Conservation (phyloP, 768 basidiomycete genomes). For the Piloderma croceum region DNA sequence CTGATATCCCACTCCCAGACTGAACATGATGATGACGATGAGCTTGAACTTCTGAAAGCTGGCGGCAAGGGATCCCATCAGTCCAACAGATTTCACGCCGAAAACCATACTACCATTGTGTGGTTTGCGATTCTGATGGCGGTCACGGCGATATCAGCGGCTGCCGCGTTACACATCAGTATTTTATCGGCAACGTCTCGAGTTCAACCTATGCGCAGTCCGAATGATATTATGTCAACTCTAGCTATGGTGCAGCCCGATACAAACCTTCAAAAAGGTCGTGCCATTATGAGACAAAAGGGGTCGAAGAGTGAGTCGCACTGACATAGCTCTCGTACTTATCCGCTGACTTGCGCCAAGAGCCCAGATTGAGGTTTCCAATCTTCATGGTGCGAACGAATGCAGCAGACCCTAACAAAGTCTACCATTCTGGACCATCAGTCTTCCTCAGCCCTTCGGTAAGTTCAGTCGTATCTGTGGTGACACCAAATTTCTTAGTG, state of each 20-base stretch:
- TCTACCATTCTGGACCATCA: constrained; percentile 7
- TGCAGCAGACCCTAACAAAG: constrained; percentile 6
- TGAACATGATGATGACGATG: constrained; percentile 4
- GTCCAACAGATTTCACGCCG: no score
- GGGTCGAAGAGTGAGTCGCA: constrained; percentile 8
- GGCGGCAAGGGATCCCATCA: no score
- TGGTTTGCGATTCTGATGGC: constrained; percentile 5
- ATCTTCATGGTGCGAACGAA: constrained; percentile 7
- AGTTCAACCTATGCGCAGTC: not conserved
- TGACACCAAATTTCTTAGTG: not conserved
- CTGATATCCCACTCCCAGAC: constrained; percentile 1
- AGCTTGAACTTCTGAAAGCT: not conserved
- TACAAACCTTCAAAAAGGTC: constrained; percentile 11
- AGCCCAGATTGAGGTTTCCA: constrained; percentile 12
- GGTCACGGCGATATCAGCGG: constrained; percentile 6
- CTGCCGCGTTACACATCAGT: constrained; percentile 10
- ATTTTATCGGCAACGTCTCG: constrained; percentile 1
- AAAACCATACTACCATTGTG: not conserved
- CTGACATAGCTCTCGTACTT: not conserved
- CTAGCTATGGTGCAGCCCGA: constrained; percentile 3
- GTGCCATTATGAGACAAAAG: constrained; percentile 6
- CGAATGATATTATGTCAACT: constrained; percentile 2
- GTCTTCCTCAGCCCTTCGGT: constrained; percentile 11
- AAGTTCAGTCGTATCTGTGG: not conserved
- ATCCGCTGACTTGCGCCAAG: not conserved